A percentile compares a stretch with the other conserved stretches of the same genome.
Evolutionary conservation across 371 early-diverging fungal species (phyloP).

Genomic region (Mortierella sp.): DNA sequence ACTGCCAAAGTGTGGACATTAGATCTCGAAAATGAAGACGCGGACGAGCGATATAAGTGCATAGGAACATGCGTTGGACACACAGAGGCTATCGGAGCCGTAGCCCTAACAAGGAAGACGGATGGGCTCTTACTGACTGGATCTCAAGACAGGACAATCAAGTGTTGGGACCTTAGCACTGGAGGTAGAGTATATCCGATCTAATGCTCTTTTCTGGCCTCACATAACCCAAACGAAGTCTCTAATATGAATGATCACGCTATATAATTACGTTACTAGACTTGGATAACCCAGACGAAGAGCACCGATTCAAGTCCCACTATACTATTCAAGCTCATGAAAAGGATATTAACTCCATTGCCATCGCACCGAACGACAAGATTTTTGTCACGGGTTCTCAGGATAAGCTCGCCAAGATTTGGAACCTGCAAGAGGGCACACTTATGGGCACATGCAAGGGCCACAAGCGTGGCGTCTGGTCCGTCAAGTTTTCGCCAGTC

Average conservation of each 20-base stretch:
- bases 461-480: constrained; percentile 97
- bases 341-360: constrained; percentile 96
- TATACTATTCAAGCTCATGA: constrained; percentile 97
- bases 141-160: constrained; percentile 94
- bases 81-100: constrained; percentile 90
- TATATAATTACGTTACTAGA: constrained; percentile 29
- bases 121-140: constrained; percentile 81
- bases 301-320: constrained; percentile 69
- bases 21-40: constrained; percentile 62
- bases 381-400: constrained; percentile 97
- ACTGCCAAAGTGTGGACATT: constrained; percentile 86
- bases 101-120: constrained; percentile 76
- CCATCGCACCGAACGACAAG: constrained; percentile 92
- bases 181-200: constrained; percentile 38
- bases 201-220: not conserved
- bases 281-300: constrained; percentile 59
- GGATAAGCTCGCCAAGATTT: constrained; percentile 97
- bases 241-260: not conserved
- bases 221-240: not conserved
- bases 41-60: constrained; percentile 66
- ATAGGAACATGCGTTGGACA: constrained; percentile 90
- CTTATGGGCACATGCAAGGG: constrained; percentile 90
- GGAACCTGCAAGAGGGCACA: constrained; percentile 89
- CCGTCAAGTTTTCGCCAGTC: constrained; percentile 89
- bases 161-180: constrained; percentile 87